A percentile compares a stretch with the other conserved stretches of the same genome.
Evolutionary conservation across 257 asterid genomes (phyloP).

Genomic region (Vinca minor): DNA sequence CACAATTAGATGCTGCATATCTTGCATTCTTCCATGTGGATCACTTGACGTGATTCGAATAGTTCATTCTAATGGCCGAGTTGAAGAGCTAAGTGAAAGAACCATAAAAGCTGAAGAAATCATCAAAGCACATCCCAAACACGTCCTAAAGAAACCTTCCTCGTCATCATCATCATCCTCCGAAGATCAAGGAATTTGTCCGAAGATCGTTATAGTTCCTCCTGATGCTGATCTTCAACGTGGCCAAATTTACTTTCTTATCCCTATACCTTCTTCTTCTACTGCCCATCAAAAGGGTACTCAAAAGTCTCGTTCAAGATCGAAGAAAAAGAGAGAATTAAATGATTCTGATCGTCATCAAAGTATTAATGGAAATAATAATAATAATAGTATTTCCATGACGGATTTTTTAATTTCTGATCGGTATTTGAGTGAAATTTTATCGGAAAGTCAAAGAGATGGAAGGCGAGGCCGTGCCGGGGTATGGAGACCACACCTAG

Average conservation of each 20-base stretch:
- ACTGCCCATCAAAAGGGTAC: neutral
- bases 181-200: slow-evolving; percentile 33
- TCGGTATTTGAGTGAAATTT: slow-evolving; percentile 65
- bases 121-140: slow-evolving; percentile 74
- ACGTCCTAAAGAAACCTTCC: slow-evolving; percentile 76
- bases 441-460: slow-evolving; percentile 68
- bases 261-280: slow-evolving; percentile 56
- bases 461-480: slow-evolving; percentile 79
- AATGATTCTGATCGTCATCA: no score
- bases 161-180: slow-evolving; percentile 27
- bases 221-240: slow-evolving; percentile 81
- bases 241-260: slow-evolving; percentile 87
- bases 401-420: slow-evolving; percentile 37
- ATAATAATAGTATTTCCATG: slow-evolving; percentile 12
- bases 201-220: slow-evolving; percentile 56
- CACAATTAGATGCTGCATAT: slow-evolving; percentile 84
- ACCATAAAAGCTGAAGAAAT: slow-evolving; percentile 63
- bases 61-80: slow-evolving; percentile 75
- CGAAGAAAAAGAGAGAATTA: slow-evolving; percentile 45
- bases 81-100: slow-evolving; percentile 70
- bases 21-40: slow-evolving; percentile 99
- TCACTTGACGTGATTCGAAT: slow-evolving; percentile 87
- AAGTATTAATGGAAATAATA: neutral
- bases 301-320: no score
- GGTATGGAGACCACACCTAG: slow-evolving; percentile 81